Percentiles rank a stretch among this genome's conserved stretches.
phyloP scores from a whole-genome alignment of 352 stramenopile species.

The Phytophthora agathidicida region DNA sequence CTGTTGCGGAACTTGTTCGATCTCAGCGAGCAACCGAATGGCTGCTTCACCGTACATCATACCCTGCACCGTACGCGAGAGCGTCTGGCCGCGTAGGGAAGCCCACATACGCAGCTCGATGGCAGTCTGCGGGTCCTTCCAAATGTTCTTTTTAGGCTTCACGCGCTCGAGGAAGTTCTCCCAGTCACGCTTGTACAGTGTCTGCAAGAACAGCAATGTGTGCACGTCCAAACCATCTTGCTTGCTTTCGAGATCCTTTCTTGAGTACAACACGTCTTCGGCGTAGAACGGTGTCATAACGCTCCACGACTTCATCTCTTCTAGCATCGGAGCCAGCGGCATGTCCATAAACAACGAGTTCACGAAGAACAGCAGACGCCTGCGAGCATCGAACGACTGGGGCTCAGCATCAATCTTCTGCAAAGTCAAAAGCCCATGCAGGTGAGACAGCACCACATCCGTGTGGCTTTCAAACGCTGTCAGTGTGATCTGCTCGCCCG shows the following conservation, averaged over 20 bases:
- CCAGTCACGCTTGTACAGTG: slow-evolving; percentile 98
- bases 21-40: slow-evolving; percentile 95
- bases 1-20: slow-evolving; percentile 92
- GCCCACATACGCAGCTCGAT: slow-evolving; percentile 97
- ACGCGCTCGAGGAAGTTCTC: slow-evolving; percentile 98
- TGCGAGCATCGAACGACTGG: slow-evolving; percentile 95
- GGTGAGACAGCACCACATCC: slow-evolving; percentile 83
- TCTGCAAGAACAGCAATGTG: slow-evolving; percentile 93
- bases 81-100: slow-evolving; percentile 97
- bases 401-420: slow-evolving; percentile 98
- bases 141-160: slow-evolving; percentile 93
- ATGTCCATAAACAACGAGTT: slow-evolving; percentile 99
- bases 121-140: slow-evolving; percentile 85
- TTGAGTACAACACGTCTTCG: slow-evolving; percentile 98
- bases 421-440: slow-evolving; percentile 95
- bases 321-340: slow-evolving; percentile 94
- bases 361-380: slow-evolving; percentile 98
- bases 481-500: slow-evolving; percentile 93
- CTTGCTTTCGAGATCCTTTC: slow-evolving; percentile 96
- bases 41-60: slow-evolving; percentile 99
- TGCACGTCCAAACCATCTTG: slow-evolving; percentile 93
- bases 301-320: slow-evolving; percentile 99
- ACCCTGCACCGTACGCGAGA: slow-evolving; percentile 97
- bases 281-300: slow-evolving; percentile 99
- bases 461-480: slow-evolving; percentile 85